These are phyloP conservation scores for Anisodus acutangulus DNA, from an alignment of 257 asterid species.

Conservation along the genomic window DNA sequence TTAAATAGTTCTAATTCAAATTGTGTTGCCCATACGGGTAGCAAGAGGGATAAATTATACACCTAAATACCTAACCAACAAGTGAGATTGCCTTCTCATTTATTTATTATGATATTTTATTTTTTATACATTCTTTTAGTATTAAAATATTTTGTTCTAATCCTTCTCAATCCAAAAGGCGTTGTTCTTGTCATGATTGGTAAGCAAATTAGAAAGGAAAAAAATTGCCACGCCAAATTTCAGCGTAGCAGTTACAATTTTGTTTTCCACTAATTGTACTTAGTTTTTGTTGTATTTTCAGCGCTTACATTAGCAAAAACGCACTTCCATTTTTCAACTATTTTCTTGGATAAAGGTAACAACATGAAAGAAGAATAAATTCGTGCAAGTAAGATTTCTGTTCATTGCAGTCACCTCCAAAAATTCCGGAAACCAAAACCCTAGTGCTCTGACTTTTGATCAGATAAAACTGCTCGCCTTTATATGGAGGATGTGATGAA, in stretches of 20 bases:
- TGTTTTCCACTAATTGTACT: slow-evolving; percentile 57
- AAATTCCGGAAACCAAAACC: neutral
- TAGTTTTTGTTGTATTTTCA: slow-evolving; percentile 20
- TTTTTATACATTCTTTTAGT: neutral
- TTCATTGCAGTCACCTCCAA: slow-evolving; percentile 4
- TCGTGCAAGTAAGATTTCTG: neutral
- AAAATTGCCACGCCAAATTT: neutral
- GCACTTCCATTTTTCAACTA: slow-evolving; percentile 44
- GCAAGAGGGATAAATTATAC: neutral
- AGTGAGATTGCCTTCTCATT: slow-evolving; percentile 26
- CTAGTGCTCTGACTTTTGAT: neutral
- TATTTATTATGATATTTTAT: neutral
- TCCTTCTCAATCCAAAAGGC: neutral
- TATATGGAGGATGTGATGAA: neutral
- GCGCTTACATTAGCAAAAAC: slow-evolving; percentile 50
- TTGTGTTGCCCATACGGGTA: neutral
- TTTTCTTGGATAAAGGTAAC: slow-evolving; percentile 42
- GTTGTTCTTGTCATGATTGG: slow-evolving; percentile 3
- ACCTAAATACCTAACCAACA: neutral
- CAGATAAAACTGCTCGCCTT: neutral
- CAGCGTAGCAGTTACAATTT: slow-evolving; percentile 63
- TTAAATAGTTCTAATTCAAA: neutral
- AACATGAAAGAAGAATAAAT: slow-evolving; percentile 15
- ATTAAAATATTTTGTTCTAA: neutral
- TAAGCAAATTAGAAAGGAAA: neutral